Conservation (phyloP, 352 stramenopile genomes). For the Phytophthora citricola region DNA sequence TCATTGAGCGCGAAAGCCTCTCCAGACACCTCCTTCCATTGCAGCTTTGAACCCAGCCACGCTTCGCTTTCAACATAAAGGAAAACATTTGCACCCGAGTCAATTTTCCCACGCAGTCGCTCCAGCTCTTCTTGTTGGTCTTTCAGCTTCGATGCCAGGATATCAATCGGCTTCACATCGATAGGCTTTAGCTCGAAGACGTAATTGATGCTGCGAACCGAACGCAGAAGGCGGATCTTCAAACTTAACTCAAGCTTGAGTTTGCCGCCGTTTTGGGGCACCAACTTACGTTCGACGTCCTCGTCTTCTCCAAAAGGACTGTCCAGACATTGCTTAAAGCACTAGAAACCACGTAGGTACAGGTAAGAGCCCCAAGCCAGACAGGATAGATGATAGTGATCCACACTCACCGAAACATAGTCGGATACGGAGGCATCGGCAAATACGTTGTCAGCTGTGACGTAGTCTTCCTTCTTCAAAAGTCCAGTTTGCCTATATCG, state of each 20-base stretch:
- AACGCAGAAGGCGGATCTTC: constrained; percentile 16
- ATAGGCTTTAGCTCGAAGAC: neutral
- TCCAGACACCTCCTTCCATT: neutral
- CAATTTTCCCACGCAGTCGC: neutral
- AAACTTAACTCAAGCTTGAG: constrained; percentile 17
- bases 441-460: neutral
- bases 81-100: neutral
- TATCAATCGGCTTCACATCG: neutral
- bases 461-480: constrained; percentile 6
- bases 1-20: neutral
- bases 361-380: neutral
- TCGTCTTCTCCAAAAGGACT: neutral
- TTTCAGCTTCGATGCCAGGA: constrained; percentile 1
- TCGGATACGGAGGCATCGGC: neutral
- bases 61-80: neutral
- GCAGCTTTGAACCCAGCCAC: neutral
- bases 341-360: neutral
- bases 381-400: too few species aligned
- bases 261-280: constrained; percentile 1
- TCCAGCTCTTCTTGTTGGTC: constrained; percentile 24
- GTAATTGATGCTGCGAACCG: neutral
- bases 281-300: constrained; percentile 3
- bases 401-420: neutral
- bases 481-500: neutral
- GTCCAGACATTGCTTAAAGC: too few species aligned